phyloP scores from a whole-genome alignment of 352 stramenopile genomes.

The Globisporangium recalcitrans region DNA sequence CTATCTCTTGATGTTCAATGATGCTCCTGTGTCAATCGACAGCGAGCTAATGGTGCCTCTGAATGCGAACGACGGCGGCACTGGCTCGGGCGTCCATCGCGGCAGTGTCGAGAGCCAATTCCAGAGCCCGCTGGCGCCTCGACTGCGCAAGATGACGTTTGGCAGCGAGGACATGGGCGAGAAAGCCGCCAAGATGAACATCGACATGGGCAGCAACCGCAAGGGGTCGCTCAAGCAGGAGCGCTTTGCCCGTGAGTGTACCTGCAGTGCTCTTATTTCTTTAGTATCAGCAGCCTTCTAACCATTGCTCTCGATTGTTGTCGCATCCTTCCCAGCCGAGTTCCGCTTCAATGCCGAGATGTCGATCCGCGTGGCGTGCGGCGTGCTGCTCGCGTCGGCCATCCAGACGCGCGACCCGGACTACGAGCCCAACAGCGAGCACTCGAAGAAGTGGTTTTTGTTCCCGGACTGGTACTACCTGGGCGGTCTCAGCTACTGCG shows the following conservation, averaged over 20 bases:
- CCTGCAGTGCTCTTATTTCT: neutral
- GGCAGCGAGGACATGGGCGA: constrained; percentile 57
- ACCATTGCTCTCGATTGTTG: constrained; percentile 4
- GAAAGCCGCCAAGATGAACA: constrained; percentile 63
- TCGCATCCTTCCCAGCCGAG: constrained; percentile 28
- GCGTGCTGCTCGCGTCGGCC: constrained; percentile 61
- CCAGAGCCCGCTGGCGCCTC: constrained; percentile 27
- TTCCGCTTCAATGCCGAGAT: constrained; percentile 69
- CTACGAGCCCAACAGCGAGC: constrained; percentile 33
- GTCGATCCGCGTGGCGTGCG: constrained; percentile 56
- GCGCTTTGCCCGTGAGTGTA: constrained; percentile 46
- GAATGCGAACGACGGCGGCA: constrained; percentile 18
- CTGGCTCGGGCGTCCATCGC: constrained; percentile 6
- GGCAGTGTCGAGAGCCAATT: constrained; percentile 8
- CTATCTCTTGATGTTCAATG: neutral
- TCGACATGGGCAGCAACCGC: constrained; percentile 49
- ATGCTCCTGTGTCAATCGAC: neutral
- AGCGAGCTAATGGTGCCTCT: constrained; percentile 30
- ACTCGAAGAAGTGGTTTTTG: constrained; percentile 67
- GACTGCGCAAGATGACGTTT: constrained; percentile 40
- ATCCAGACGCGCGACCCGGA: constrained; percentile 56
- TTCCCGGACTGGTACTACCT: constrained; percentile 66
- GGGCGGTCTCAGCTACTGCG: constrained; percentile 73
- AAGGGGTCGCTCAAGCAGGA: constrained; percentile 44
- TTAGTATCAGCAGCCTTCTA: neutral